Base-by-base conservation (phyloP, 129 eudicot genomes). In the Pittosporum tobira region DNA sequence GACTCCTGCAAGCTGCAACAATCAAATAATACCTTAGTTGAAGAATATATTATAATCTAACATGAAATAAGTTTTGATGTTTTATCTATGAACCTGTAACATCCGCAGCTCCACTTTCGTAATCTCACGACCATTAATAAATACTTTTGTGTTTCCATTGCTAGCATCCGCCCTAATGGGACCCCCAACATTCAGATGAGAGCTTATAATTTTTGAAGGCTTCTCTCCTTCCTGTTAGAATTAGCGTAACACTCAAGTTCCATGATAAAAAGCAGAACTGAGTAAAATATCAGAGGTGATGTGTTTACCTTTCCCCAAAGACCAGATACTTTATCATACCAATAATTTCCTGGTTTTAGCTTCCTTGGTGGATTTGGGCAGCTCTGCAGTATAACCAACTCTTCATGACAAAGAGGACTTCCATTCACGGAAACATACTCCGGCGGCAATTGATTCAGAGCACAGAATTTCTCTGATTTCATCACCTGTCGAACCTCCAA, bases 311-410 rank as follows among this genome's bases (percentile, higher is more conserved):
- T 93, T 74, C 99, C 99, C 99, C 99, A 93, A 71, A 93, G 96
- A 70, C 99, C 99, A 16, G 99, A 93, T 57, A 87, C 99, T 84
- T 87, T 93, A 77, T 93, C 99, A 60, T 93, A 93, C 99, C 99
- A 93, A 81, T 87, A 93, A 27, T 81, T 87, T 46, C 99, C 99
- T 0, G 99, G 99, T 69, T 84, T 93, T 15, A 87, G 81, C 75
- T 81, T 93, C 74, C 84, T 93, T 24, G 96, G 99, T 57, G 99
- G 99, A 70, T 78, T 87, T 15, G 77, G 58, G 70, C 99, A 93
- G 75, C 77, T 70, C 66, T 93, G 99, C 61, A 93, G 68, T 58
- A 77, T 48, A 7, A 71, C 53, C 16, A 93, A 79, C 74, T 93
- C 99, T 16, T 93, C 94, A 1, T 65, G 84, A 71, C 76, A 83